Percentiles rank a stretch among this genome's conserved stretches.
phyloP scores from a whole-genome alignment of 2,329 filamentous ascomycete genomes.

The Fonsecaea nubica region DNA sequence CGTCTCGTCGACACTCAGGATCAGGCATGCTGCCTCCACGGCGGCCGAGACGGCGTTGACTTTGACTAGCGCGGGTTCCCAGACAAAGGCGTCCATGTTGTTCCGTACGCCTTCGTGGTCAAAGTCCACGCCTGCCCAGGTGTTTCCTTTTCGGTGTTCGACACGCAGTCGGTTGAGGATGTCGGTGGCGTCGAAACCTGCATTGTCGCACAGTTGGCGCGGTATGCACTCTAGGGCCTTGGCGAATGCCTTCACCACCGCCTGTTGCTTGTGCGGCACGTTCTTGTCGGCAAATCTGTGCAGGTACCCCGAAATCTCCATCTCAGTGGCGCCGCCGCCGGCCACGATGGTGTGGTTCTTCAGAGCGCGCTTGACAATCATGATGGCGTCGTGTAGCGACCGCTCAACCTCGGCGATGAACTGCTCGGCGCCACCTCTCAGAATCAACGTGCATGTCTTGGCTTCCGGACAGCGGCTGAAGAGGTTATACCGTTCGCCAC shows the following conservation, averaged over 20 bases:
- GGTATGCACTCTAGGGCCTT: slow-evolving; percentile 97
- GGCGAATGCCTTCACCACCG: slow-evolving; percentile 96
- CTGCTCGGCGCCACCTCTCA: slow-evolving; percentile 95
- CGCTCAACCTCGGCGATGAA: slow-evolving; percentile 99
- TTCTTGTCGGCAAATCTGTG: slow-evolving; percentile 92
- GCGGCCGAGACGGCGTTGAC: slow-evolving; percentile 96
- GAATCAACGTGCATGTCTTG: slow-evolving; percentile 94
- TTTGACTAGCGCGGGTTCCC: slow-evolving; percentile 96
- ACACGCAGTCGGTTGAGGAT: slow-evolving; percentile 96
- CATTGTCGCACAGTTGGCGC: slow-evolving; percentile 96
- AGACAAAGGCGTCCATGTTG: slow-evolving; percentile 95
- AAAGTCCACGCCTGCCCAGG: slow-evolving; percentile 97
- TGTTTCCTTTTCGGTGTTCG: slow-evolving; percentile 90
- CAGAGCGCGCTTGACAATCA: slow-evolving; percentile 99
- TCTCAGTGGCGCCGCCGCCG: slow-evolving; percentile 91
- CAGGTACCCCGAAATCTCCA: slow-evolving; percentile 94
- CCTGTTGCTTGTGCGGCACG: slow-evolving; percentile 92
- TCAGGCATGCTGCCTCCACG: slow-evolving; percentile 92
- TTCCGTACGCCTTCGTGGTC: slow-evolving; percentile 87
- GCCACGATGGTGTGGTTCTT: slow-evolving; percentile 94
- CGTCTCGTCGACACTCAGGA: slow-evolving; percentile 95
- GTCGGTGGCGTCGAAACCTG: slow-evolving; percentile 96
- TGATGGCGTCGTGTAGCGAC: slow-evolving; percentile 97
- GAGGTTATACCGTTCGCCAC: slow-evolving; percentile 97
- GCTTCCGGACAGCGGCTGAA: slow-evolving; percentile 95